A percentile compares a stretch with the other conserved stretches of the same genome.
Conservation (phyloP, 2,329 filamentous ascomycete genomes). For the Bipolaris zeicola region DNA sequence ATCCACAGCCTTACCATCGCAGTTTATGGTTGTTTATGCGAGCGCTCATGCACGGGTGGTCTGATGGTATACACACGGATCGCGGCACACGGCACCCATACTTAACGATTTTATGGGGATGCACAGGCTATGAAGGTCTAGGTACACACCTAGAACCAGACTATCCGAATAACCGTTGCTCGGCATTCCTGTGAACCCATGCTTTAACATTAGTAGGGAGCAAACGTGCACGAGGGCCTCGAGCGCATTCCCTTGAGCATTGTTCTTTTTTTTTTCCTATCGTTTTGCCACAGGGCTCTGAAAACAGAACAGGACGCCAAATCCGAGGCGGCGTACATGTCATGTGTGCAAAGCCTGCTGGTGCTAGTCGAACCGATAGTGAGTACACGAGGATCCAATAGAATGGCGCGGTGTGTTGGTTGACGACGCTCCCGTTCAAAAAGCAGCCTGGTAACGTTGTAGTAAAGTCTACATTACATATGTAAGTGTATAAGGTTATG, state of each 20-base stretch:
- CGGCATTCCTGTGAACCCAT: not conserved
- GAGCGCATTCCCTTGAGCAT: not conserved
- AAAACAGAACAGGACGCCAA: slow-evolving; percentile 3
- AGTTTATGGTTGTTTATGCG: not conserved
- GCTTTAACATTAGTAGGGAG: not conserved
- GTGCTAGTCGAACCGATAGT: not conserved
- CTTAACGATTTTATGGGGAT: slow-evolving; percentile 1
- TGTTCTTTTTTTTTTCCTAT: not conserved
- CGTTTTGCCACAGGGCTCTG: slow-evolving; percentile 10
- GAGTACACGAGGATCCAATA: not conserved
- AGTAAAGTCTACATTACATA: not conserved
- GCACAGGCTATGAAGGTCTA: not conserved
- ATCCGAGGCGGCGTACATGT: slow-evolving; percentile 2
- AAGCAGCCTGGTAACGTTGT: slow-evolving; percentile 3
- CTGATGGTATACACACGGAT: slow-evolving; percentile 8
- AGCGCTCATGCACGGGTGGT: slow-evolving; percentile 16
- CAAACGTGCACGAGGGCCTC: not conserved
- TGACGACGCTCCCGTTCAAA: slow-evolving; percentile 7
- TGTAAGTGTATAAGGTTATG: slow-evolving; percentile 2
- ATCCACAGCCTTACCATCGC: not conserved
- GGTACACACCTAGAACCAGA: not conserved
- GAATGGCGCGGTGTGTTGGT: not conserved
- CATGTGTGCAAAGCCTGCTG: not conserved
- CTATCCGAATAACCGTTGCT: slow-evolving; percentile 3
- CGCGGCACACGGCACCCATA: slow-evolving; percentile 4